Base-by-base conservation (phyloP, 1,284 basidiomycete species). In the Tylopilus orsonianus region DNA sequence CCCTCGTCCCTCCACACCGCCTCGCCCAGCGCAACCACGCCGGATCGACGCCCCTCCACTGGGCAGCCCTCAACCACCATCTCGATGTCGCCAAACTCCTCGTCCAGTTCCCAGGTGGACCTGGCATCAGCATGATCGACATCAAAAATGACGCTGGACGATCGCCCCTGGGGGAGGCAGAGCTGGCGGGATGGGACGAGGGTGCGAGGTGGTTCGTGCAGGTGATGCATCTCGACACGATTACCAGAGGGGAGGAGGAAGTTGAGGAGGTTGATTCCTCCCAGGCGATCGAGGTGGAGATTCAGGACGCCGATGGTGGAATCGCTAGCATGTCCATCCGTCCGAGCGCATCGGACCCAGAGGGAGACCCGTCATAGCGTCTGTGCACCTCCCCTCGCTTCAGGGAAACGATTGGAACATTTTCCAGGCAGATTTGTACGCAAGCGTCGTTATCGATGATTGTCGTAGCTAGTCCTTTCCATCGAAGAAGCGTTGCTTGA, bases 21-120 rank as follows among this genome's bases (percentile, higher is more conserved):
- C 63, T 92, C 24, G 69, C 79, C 3, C 70, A 73, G 1, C 78
- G 77, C 49, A 95, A 94, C 62, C 68, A 69, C 36, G 77, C 87
- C 2, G 77, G 81, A 49, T 92, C 90, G 13, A 93, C 90, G 2
- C 76, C 93, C 5, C 70, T 95, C 9, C 93, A 95, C 64, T 95
- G 92, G 92, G 92, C 93, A 0, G 81, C 88, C 1, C 66, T 93
- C 34, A 95, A 95, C 68, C 75, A 79, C 13, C 91, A 94, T 56
- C 76, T 94, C 6, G 60, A 69, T 8, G 68, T 83, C 44, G 78
- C 82, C 1, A 76, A 87, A 65, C 74, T 74, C n/a, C 79, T 95
- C 27, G 81, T 93, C 12, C 66, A 73, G 46, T 75, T 75, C 55
- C 71, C 77, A 0, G 58, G 57, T 18, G 83, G 84, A 0, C 79